phyloP scores from a whole-genome alignment of 106 monocot species.

The Amphibolis antarctica region DNA sequence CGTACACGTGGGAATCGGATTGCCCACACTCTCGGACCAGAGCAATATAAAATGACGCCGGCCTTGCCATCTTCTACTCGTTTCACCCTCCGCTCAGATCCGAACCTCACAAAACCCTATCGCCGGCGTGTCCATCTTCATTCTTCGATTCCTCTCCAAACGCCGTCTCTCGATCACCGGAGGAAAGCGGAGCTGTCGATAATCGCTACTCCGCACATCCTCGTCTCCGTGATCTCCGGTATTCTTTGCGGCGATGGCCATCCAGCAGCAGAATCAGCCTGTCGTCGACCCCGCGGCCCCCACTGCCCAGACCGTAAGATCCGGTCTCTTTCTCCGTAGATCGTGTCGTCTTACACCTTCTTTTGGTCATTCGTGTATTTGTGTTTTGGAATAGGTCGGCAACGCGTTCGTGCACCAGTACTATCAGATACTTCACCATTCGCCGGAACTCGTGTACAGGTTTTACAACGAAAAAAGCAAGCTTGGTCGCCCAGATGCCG shows the following conservation, averaged over 20 bases:
- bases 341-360: not conserved
- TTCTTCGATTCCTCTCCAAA: not conserved
- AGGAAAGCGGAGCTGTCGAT: not conserved
- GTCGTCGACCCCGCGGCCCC: not conserved
- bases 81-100: not conserved
- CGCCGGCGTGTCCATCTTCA: not conserved
- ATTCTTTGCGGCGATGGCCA: not conserved
- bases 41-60: no score
- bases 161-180: not conserved
- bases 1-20: no score
- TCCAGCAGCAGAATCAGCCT: not conserved
- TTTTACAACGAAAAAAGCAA: conserved; percentile 69
- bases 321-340: not conserved
- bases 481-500: conserved; percentile 51
- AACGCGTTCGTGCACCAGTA: conserved; percentile 77
- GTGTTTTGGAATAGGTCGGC: conserved; percentile 35
- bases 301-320: not conserved
- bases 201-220: not conserved
- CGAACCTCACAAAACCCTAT: conserved; percentile 8
- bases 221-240: not conserved
- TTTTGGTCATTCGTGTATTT: conserved; percentile 1
- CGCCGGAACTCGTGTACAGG: conserved; percentile 55
- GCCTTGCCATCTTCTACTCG: no score
- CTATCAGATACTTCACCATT: conserved; percentile 62
- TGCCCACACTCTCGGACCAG: no score